Evolutionary conservation across 73 alveolate genomes (phyloP).

Genomic region (Symbiodinium pilosum): DNA sequence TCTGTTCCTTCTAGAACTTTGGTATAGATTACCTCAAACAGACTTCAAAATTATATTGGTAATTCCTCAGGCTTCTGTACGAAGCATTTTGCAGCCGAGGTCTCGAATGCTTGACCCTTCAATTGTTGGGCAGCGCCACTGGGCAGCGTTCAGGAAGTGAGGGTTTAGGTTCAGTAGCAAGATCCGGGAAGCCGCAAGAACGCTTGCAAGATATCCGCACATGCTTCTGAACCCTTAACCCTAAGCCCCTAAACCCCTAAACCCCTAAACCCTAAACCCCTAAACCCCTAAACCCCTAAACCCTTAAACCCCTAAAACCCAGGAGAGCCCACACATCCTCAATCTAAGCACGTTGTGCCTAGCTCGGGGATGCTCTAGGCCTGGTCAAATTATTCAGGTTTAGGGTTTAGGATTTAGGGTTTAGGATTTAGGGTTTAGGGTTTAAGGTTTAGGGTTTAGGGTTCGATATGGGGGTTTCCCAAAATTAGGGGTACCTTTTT

Average conservation of each 20-base stretch:
- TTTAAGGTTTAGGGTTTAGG: neutral
- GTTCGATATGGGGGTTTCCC: no score
- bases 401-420: neutral
- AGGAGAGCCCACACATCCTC: no score
- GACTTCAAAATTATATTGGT: no score
- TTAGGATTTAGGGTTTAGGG: neutral
- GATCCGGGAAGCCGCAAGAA: no score
- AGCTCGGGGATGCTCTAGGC: slow-evolving; percentile 40
- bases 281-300: neutral
- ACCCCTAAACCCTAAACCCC: neutral
- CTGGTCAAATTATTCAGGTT: neutral
- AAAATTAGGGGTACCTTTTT: no score
- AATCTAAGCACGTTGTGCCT: neutral
- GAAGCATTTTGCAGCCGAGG: neutral
- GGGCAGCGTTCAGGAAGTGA: neutral
- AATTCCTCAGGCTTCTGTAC: no score
- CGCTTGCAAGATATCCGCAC: no score
- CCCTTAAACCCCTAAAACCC: no score
- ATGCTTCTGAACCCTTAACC: neutral
- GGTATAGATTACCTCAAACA: no score
- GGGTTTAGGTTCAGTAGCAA: neutral
- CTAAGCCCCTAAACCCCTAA: neutral
- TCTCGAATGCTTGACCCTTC: slow-evolving; percentile 99
- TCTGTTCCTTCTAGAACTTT: no score
- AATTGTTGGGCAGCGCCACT: slow-evolving; percentile 97